Base-by-base conservation (phyloP, 2,329 filamentous ascomycete species). In the Fusarium sp. region DNA sequence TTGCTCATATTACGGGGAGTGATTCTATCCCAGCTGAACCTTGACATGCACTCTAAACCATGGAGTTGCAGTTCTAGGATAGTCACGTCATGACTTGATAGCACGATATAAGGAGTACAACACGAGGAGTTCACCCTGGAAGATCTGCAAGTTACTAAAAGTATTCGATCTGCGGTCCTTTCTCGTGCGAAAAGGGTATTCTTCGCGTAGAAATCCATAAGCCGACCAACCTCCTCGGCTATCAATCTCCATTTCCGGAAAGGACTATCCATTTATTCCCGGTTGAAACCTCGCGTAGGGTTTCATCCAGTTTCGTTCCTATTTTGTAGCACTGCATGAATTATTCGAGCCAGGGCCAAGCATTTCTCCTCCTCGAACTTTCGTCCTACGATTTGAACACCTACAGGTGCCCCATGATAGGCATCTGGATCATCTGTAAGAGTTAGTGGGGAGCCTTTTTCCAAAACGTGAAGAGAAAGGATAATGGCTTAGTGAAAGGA, bases 291-390 rank as follows among this genome's bases (percentile, higher is more conserved):
- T 13, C 10, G 20, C 2, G 7, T 14, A 31, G 13, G 29, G 29
- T 31, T 31, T 31, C 29, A 31, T 11, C 11, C 29, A 20, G 29
- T 15, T 6, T 39, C n/a, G 4, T 14, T 13, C 14, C 10, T 14
- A 4, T 17, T 27, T 2, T 29, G 13, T 4, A 46, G 6, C 4
- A 41, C 14, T 0, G 20, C 4, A 2, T 46, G 7, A 5, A 63
- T 3, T 11, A 69, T 61, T 9, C 41, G 23, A n/a, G 52, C 56
- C 0, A 68, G 23, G 4, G 46, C 60, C 6, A 71, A 10, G 5
- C 54, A 54, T 13, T 70, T 71, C 41, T 71, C 69, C 10, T 71
- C 69, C 3, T 71, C 66, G 3, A 70, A 70, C 17, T 56, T 67
- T 6, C 66, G 35, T 2, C 42, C 56, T 1, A 70, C 46, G 13